These are phyloP conservation scores for Fusarium lateritium DNA, from an alignment of 2,329 filamentous ascomycete species.

Conservation along the genomic window DNA sequence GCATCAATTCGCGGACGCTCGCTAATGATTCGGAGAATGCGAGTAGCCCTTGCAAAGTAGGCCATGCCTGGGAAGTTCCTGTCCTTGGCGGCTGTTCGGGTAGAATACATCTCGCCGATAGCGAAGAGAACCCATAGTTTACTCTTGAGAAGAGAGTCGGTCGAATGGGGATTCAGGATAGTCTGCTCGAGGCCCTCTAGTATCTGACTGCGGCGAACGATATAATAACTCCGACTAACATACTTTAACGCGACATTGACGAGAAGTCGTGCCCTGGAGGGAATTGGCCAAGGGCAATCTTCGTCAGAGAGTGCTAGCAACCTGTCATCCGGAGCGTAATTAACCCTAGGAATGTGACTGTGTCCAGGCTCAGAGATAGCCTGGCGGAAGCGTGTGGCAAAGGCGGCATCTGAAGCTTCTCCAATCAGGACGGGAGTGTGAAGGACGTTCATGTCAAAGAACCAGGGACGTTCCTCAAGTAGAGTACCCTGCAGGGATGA, in stretches of 20 bases:
- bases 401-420: conserved; percentile 56
- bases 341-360: conserved; percentile 53
- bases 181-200: conserved; percentile 56
- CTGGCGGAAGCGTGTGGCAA: conserved; percentile 56
- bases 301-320: conserved; percentile 49
- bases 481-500: conserved; percentile 40
- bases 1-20: conserved; percentile 61
- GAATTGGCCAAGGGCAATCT: conserved; percentile 57
- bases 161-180: conserved; percentile 54
- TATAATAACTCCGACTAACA: conserved; percentile 59
- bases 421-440: conserved; percentile 55
- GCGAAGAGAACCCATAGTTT: conserved; percentile 63
- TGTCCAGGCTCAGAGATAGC: conserved; percentile 51
- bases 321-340: conserved; percentile 53
- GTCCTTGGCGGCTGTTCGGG: conserved; percentile 53
- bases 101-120: conserved; percentile 62
- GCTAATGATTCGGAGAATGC: conserved; percentile 56
- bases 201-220: conserved; percentile 58
- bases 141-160: conserved; percentile 54
- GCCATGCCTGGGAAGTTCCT: conserved; percentile 59
- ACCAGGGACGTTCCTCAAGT: conserved; percentile 52
- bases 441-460: conserved; percentile 53
- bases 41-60: conserved; percentile 60
- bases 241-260: conserved; percentile 59
- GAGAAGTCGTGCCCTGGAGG: conserved; percentile 49